Conservation (phyloP, 495 filamentous ascomycete species). For the Penicillium samsonianum region DNA sequence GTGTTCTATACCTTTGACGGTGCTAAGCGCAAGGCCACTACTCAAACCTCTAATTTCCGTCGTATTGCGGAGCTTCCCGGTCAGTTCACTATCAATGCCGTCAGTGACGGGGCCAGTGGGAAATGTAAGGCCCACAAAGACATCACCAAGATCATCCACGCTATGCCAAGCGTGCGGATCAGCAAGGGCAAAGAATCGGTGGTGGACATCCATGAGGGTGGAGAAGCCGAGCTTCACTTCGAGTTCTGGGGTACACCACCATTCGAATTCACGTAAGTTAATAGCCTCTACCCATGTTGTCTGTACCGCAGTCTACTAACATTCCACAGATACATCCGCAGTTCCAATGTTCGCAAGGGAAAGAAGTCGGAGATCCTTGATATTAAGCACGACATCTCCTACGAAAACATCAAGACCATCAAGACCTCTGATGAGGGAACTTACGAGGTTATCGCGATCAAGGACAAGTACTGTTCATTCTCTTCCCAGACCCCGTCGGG, state of each 20-base stretch:
- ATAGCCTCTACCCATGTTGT: not conserved
- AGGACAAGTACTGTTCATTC: slow-evolving; percentile 86
- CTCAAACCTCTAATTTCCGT: slow-evolving; percentile 75
- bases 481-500: slow-evolving; percentile 60
- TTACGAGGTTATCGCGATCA: slow-evolving; percentile 94
- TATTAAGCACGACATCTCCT: slow-evolving; percentile 80
- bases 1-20: slow-evolving; percentile 89
- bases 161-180: slow-evolving; percentile 86
- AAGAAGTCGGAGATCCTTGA: slow-evolving; percentile 78
- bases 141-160: slow-evolving; percentile 79
- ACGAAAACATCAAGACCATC: slow-evolving; percentile 77
- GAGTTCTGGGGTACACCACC: slow-evolving; percentile 94
- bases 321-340: slow-evolving; percentile 70
- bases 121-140: slow-evolving; percentile 75
- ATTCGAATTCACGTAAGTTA: slow-evolving; percentile 84
- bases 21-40: slow-evolving; percentile 72
- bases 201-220: slow-evolving; percentile 95
- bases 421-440: slow-evolving; percentile 88
- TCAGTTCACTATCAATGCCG: slow-evolving; percentile 78
- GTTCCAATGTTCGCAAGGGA: slow-evolving; percentile 76
- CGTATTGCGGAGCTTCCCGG: slow-evolving; percentile 90
- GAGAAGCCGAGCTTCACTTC: slow-evolving; percentile 87
- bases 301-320: slow-evolving; percentile 13
- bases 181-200: slow-evolving; percentile 73
- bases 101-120: slow-evolving; percentile 77